These are phyloP conservation scores for Lichtheimia corymbifera DNA, from an alignment of 371 early-diverging fungal genomes.

Conservation along the genomic window DNA sequence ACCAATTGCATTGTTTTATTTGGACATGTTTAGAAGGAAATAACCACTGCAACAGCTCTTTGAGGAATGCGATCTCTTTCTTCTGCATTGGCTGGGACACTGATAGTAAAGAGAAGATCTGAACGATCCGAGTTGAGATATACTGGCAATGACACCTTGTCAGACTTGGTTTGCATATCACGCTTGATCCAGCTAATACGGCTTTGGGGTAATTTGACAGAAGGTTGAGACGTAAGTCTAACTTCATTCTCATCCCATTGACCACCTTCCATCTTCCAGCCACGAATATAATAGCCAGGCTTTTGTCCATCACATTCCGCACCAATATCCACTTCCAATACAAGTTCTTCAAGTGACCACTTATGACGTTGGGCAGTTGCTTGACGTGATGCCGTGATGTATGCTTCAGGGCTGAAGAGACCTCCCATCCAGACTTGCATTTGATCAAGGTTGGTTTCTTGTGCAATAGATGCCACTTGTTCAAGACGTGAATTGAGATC, in stretches of 20 bases:
- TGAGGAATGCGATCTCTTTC: conserved; percentile 62
- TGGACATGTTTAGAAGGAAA: conserved; percentile 37
- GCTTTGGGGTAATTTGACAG: conserved; percentile 43
- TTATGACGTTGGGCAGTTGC: conserved; percentile 71
- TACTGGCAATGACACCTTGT: conserved; percentile 66
- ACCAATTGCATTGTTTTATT: background rate
- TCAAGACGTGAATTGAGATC: conserved; percentile 73
- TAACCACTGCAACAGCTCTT: conserved; percentile 74
- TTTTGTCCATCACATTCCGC: conserved; percentile 14
- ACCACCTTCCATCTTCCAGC: conserved; percentile 73
- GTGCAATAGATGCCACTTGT: conserved; percentile 62
- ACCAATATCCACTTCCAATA: conserved; percentile 51
- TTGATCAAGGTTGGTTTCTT: conserved; percentile 36
- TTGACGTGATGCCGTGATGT: conserved; percentile 90
- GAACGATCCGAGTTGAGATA: conserved; percentile 83
- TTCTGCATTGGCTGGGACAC: conserved; percentile 41
- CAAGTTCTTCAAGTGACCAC: conserved; percentile 74
- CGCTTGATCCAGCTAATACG: conserved; percentile 56
- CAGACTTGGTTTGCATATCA: conserved; percentile 16
- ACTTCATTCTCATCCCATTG: conserved; percentile 55
- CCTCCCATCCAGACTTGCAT: conserved; percentile 84
- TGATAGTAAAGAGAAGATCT: conserved; percentile 74
- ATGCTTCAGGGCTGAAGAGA: conserved; percentile 90
- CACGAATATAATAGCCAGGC: conserved; percentile 39
- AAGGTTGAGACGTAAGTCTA: conserved; percentile 51